Base-by-base conservation (phyloP, 1,284 basidiomycete genomes). In the Termitomyces sp. region DNA sequence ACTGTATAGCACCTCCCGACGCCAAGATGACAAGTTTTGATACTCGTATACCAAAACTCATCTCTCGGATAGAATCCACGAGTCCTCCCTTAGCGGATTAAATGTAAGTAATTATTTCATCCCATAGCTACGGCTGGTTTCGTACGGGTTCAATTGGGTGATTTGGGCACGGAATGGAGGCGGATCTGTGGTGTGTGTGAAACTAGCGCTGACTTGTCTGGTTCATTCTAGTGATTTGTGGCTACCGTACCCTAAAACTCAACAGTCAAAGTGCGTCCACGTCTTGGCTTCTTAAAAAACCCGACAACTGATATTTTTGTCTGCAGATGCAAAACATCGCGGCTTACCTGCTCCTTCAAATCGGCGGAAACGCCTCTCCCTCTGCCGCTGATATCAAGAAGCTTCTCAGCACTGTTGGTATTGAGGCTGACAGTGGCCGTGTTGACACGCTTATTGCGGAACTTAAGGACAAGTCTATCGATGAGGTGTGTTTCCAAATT, bases 261-360 rank as follows among this genome's bases (percentile, higher is more conserved):
- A 34, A 55, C 49, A 42, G 7, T 43, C 63, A 81, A 76, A 75
- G 79, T 79, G 58, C 52, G 71, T 66, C 9, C 16, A 16, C 34
- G 13, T 34, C n/a, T 18, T 31, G 24, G 21, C 19, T 26, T 14
- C 42, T 8, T 8, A 41, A 18, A 6, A 3, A n/a, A n/a, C 39
- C 6, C n/a, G n/a, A 21, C 3, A 4, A 45, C 16, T 24, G 10
- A 13, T 14, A 2, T 39, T 42, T 33, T 41, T 33, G 37, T 28
- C 40, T 31, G 18, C 26, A 93, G 89, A 96, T 97, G 93, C 92
- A 93, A 81, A 81, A 96, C 77, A 81, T 99, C 77, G 96, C 95
- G 78, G 93, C 93, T 64, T 99, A 97, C 82, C 85, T 99, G 63
- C 92, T 99, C 72, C 93, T 98, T 76, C 88, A 91, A 74, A 83